Evolutionary conservation across 1,139 yeast genomes (phyloP).

Genomic region (Taiozyma sp.): DNA sequence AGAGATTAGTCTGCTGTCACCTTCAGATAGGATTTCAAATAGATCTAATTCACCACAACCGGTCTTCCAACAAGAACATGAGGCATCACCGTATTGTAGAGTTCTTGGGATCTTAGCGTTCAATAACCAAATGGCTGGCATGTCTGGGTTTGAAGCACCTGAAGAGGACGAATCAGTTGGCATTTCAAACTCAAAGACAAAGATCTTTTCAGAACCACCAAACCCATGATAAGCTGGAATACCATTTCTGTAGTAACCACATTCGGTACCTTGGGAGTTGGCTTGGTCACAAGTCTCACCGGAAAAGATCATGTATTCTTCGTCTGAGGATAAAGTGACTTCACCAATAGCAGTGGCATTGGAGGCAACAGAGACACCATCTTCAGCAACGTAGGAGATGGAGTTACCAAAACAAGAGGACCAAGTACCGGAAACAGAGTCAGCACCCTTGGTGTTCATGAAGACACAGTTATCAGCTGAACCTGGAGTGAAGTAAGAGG

Average conservation of each 20-base stretch:
- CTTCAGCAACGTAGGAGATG: conserved; percentile 69
- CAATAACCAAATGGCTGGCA: conserved; percentile 97
- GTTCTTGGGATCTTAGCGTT: conserved; percentile 96
- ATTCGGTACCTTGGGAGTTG: conserved; percentile 42
- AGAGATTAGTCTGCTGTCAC: conserved; percentile 68
- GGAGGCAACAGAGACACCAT: conserved; percentile 66
- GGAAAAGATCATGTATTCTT: conserved; percentile 76
- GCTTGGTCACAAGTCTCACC: conserved; percentile 54
- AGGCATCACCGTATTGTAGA: conserved; percentile 72
- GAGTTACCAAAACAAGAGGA: conserved; percentile 85
- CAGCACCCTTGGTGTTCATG: conserved; percentile 77
- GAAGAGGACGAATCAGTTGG: conserved; percentile 56
- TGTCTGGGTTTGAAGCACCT: conserved; percentile 54
- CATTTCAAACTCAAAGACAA: conserved; percentile 88
- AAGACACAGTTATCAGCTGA: conserved; percentile 69
- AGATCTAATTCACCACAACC: conserved; percentile 97
- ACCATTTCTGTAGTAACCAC: conserved; percentile 84
- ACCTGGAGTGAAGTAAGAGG: conserved; percentile 67
- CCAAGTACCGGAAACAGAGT: conserved; percentile 75
- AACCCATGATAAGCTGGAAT: conserved; percentile 94
- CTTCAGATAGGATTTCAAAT: conserved; percentile 75
- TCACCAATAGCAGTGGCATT: conserved; percentile 58
- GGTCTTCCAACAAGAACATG: conserved; percentile 91
- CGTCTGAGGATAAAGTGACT: conserved; percentile 62
- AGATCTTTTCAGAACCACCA: conserved; percentile 73